Evolutionary conservation across 345 rosid genomes (phyloP), one percentile per base, ranked within the genome.

Genomic region (Gynandropsis gynandra): DNA sequence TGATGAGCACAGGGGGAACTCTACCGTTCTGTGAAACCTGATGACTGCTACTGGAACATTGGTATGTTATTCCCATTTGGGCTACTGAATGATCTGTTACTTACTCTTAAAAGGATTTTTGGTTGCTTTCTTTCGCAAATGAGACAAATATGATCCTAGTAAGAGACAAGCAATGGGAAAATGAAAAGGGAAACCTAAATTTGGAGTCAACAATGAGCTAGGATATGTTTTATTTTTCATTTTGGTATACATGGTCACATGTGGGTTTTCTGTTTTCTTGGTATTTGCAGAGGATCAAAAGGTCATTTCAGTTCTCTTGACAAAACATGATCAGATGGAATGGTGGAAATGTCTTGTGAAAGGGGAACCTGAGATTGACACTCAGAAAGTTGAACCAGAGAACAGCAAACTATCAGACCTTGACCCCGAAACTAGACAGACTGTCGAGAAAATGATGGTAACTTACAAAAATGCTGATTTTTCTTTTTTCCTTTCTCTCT

Each of bases 381-480:
- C 96, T 27, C 96, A 87, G 75, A 92, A 84, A 58, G 96, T 82
- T 57, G 96, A 92, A 54, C 96, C 89, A 32, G 96, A 87, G 73
- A 84, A 49, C 58, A 90, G 93, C 78, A 87, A 80, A 55, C 60
- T 90, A 5, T 60, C 80, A 42, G 96, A 90, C 75, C 73, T 87
- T 10, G 98, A 90, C 61, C 78, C 83, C 1, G 95, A 90, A 62
- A 80, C 87, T 16, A 68, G 96, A 13, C 73, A 66, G 17, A 70
- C 83, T 17, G 87, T 87, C 39, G 98, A 89, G 66, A 89, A 89
- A 71, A 83, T 83, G 98, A 78, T 87, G 96, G 98, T 85, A 81
- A 5, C 29, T 24, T 24, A 2, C 29, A 24, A 24, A 5, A 52
- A 27, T 41, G n/a, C 17, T 40, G 41, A 18, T 12, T n/a, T 42